Evolutionary conservation across 768 basidiomycete species (phyloP).

Genomic region (Pleurotus salmoneostramineus): DNA sequence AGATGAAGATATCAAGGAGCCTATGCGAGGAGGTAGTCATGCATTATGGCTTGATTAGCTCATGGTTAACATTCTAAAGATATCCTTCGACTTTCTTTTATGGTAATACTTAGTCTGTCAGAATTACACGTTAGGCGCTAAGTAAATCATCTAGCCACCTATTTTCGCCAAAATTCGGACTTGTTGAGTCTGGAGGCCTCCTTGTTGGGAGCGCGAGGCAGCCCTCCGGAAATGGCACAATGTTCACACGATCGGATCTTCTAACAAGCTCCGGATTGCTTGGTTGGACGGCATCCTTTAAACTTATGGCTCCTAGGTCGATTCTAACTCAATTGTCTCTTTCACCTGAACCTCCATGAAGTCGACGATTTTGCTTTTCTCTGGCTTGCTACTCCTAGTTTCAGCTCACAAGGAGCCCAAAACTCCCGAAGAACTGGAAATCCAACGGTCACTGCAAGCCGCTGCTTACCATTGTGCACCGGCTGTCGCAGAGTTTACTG

Average conservation of each 20-base stretch:
- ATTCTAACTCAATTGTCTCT: background rate
- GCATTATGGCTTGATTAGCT: background rate
- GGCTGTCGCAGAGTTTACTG: constrained; percentile 47
- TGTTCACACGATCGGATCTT: no score
- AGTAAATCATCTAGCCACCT: no score
- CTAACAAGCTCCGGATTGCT: background rate
- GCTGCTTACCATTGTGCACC: constrained; percentile 55
- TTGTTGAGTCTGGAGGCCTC: no score
- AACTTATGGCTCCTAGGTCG: background rate
- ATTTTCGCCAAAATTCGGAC: no score
- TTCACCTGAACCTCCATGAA: background rate
- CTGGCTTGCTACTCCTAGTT: constrained; percentile 18
- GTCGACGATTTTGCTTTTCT: constrained; percentile 9
- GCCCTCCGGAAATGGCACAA: no score
- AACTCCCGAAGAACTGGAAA: constrained; percentile 40
- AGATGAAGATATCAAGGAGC: background rate
- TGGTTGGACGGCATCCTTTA: background rate
- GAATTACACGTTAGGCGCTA: no score
- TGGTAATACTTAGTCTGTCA: no score
- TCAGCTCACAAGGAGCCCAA: constrained; percentile 39
- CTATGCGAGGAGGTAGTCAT: background rate
- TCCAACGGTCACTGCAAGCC: constrained; percentile 44
- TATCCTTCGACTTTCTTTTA: no score
- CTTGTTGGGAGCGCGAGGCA: no score
- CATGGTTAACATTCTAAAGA: no score